A percentile compares a stretch with the other conserved stretches of the same genome.
Evolutionary conservation across 2,329 filamentous ascomycete species (phyloP).

Genomic region (Fusarium tricinctum): DNA sequence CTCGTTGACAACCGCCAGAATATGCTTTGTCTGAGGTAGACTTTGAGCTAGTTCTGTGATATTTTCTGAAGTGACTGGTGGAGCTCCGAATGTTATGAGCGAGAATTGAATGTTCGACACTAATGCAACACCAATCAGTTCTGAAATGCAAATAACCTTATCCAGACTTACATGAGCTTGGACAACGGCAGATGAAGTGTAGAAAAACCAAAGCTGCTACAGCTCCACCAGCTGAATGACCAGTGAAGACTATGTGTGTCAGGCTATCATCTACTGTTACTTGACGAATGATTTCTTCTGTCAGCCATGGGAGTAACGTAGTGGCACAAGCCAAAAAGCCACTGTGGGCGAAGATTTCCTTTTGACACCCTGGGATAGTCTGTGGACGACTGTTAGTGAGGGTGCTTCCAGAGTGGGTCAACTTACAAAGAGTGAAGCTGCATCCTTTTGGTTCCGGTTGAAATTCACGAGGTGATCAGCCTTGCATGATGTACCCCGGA

Average conservation of each 20-base stretch:
- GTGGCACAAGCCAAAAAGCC: constrained; percentile 44
- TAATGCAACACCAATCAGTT: neutral
- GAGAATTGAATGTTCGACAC: constrained; percentile 25
- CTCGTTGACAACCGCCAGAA: constrained; percentile 42
- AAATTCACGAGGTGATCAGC: constrained; percentile 47
- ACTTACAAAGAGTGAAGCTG: constrained; percentile 31
- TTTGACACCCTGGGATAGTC: neutral
- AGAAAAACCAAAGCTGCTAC: constrained; percentile 42
- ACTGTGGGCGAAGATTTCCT: constrained; percentile 25
- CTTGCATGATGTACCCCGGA: constrained; percentile 40
- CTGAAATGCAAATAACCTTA: rapidly evolving
- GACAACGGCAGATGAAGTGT: constrained; percentile 17
- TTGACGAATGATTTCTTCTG: constrained; percentile 24
- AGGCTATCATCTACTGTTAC: constrained; percentile 2
- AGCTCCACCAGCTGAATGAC: constrained; percentile 46
- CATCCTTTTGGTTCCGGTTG: constrained; percentile 21
- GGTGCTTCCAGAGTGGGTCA: neutral
- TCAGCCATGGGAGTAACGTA: constrained; percentile 30
- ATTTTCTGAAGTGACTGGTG: constrained; percentile 35
- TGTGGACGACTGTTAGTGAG: neutral
- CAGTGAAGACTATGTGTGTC: constrained; percentile 38
- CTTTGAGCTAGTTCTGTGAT: constrained; percentile 10
- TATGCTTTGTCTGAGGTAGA: constrained; percentile 11
- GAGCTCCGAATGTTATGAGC: constrained; percentile 41
- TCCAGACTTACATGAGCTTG: neutral